Evolutionary conservation across 371 early-diverging fungal genomes (phyloP), one percentile per base, ranked within the genome.

Genomic region (Haplosporangium sp.): DNA sequence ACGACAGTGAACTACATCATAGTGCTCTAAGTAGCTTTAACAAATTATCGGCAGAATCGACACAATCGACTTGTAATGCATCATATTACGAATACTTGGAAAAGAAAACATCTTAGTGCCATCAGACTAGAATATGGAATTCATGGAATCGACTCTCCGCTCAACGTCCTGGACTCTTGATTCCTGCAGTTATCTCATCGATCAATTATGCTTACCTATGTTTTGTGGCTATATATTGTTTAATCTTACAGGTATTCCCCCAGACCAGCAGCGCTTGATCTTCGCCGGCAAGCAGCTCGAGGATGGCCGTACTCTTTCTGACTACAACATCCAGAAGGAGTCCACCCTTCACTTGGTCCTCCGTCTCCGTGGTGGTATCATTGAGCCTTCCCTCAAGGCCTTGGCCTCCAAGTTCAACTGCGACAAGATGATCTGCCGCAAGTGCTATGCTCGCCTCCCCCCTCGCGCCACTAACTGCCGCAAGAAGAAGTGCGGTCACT

Each of bases 251-350:
- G 95, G 94, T 77, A 99, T 99, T 85, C 99, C 99, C 69, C 99
- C 99, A 73, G 99, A 99, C 88, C 99, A 99, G 92, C 99, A 99
- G 89, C 98, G 99, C 83, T 93, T 99, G 77, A 99, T 99, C 86
- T 99, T 99, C 86, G 99, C 99, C 87, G 99, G 98, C 82, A 99
- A 99, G 94, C 99, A 99, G 91, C 95, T 99, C 70, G 99, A 99
- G 89, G 99, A 99, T 88, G 98, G 97, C 74, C 96, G 97, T 86
- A 89, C 91, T 57, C 89, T 94, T 57, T 88, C 92, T 63, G 95
- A 94, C 88, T 94, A 94, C 90, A 94, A 94, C 92, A 94, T 94
- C 90, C 95, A 95, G 86, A 94, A 94, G 91, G 99, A 99, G 88
- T 98, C 98, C 59, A 99, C 99, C 82, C 94, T 99, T 65, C 99